Percentiles rank a stretch among this genome's conserved stretches.
Evolutionary conservation across 495 filamentous ascomycete species (phyloP).

Genomic region (Daldinia loculata): DNA sequence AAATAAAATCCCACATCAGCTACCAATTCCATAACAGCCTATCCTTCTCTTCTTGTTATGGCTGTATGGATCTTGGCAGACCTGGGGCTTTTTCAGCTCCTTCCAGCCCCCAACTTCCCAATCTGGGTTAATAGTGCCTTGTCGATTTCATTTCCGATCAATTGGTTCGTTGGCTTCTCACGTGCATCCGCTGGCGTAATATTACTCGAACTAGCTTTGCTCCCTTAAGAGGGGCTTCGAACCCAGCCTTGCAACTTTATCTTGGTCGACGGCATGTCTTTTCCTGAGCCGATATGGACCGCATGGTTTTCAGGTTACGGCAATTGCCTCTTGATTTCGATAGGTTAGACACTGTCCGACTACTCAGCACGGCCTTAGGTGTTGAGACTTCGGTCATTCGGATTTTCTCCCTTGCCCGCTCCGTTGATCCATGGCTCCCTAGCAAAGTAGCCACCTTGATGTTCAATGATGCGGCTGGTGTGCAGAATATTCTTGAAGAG

Average conservation of each 20-base stretch:
- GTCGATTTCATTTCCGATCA: not conserved
- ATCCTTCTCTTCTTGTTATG: too few relatives aligned
- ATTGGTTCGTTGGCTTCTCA: not conserved
- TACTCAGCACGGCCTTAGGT: constrained; percentile 18
- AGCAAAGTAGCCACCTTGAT: constrained; percentile 23
- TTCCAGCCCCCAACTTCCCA: not conserved
- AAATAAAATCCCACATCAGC: too few relatives aligned
- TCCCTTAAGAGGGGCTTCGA: constrained; percentile 1
- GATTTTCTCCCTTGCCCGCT: constrained; percentile 24
- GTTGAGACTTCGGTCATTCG: constrained; percentile 9
- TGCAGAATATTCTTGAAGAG: constrained; percentile 3
- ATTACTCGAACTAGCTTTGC: not conserved
- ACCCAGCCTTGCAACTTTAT: not conserved
- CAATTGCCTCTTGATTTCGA: constrained; percentile 7
- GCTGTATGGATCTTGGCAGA: not conserved
- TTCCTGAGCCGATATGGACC: not conserved
- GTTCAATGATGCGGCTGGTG: constrained; percentile 5
- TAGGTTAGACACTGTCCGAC: not conserved
- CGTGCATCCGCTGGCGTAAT: not conserved
- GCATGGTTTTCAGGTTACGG: constrained; percentile 1
- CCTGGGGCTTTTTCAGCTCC: not conserved
- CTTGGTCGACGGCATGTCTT: not conserved
- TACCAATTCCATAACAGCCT: too few relatives aligned
- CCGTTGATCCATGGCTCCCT: constrained; percentile 18
- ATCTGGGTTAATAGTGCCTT: not conserved